phyloP scores from a whole-genome alignment of 352 stramenopile species.

The Pythium rishiriense region DNA sequence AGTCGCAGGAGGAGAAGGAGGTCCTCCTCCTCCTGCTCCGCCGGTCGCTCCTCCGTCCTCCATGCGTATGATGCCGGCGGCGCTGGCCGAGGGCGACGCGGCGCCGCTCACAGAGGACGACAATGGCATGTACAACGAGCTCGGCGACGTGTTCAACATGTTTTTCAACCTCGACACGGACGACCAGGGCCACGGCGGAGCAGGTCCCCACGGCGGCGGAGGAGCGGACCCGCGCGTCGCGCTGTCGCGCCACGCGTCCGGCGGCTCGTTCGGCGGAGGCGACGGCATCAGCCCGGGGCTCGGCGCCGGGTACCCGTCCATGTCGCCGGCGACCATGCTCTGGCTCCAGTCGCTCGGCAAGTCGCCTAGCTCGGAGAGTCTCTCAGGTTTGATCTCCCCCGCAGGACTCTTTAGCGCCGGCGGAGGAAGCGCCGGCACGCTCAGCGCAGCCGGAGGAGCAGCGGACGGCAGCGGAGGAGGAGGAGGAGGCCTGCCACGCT shows the following conservation, averaged over 20 bases:
- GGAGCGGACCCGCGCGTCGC: constrained; percentile 38
- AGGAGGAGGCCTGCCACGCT: constrained; percentile 19
- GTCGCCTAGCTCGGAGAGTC: constrained; percentile 63
- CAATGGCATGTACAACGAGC: constrained; percentile 57
- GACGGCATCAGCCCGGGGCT: constrained; percentile 59
- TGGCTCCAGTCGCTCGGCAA: constrained; percentile 76
- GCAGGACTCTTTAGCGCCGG: constrained; percentile 34
- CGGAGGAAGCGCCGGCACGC: constrained; percentile 11
- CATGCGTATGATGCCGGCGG: constrained; percentile 12
- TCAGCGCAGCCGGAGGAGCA: neutral
- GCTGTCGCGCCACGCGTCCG: constrained; percentile 46
- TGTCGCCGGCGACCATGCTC: constrained; percentile 76
- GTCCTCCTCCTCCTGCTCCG: neutral
- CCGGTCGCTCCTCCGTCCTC: neutral
- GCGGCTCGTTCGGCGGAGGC: constrained; percentile 33
- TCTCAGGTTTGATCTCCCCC: constrained; percentile 61
- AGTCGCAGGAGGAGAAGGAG: neutral
- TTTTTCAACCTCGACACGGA: constrained; percentile 70
- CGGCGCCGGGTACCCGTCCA: constrained; percentile 53
- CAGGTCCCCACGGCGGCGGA: neutral
- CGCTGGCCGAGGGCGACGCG: constrained; percentile 33
- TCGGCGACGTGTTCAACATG: constrained; percentile 73
- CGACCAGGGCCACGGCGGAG: constrained; percentile 20
- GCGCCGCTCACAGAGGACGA: constrained; percentile 44
- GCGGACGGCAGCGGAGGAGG: constrained; percentile 7